A percentile compares a stretch with the other conserved stretches of the same genome.
phyloP scores from a whole-genome alignment of 352 stramenopile genomes.

The Peronosclerospora sorghi region DNA sequence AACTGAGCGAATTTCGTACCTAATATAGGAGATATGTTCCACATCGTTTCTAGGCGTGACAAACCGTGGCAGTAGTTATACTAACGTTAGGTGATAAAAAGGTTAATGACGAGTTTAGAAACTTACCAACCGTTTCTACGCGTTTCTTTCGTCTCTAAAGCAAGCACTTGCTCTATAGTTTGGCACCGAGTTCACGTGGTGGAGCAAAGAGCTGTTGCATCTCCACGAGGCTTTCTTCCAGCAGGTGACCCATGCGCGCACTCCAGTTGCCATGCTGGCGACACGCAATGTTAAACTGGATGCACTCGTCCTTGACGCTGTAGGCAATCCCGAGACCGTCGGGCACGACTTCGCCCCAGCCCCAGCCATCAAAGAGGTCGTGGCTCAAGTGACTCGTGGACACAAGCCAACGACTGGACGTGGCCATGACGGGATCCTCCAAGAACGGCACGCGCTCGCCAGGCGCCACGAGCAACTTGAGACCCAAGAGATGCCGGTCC shows the following conservation, averaged over 20 bases:
- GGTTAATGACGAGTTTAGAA: neutral
- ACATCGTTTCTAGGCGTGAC: too few relatives aligned
- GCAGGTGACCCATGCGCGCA: constrained; percentile 52
- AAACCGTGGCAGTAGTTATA: neutral
- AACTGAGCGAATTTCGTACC: constrained; percentile 51
- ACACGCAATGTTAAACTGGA: constrained; percentile 80
- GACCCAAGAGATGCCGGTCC: constrained; percentile 90
- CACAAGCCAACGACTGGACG: constrained; percentile 63
- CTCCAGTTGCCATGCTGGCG: constrained; percentile 38
- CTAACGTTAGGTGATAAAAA: neutral
- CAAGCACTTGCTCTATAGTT: constrained; percentile 34
- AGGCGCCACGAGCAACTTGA: constrained; percentile 53
- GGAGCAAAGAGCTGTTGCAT: constrained; percentile 60
- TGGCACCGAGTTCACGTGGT: constrained; percentile 20
- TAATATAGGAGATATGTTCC: constrained; percentile 2
- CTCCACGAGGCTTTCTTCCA: constrained; percentile 67
- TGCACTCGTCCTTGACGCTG: constrained; percentile 65
- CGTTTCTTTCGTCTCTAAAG: too few relatives aligned
- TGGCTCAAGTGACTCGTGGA: constrained; percentile 76
- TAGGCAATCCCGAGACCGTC: constrained; percentile 74
- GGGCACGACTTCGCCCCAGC: constrained; percentile 72
- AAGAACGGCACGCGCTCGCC: constrained; percentile 54
- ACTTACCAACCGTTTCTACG: neutral
- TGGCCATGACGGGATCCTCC: constrained; percentile 54
- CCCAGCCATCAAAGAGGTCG: constrained; percentile 76